Evolutionary conservation across 2,329 filamentous ascomycete species (phyloP), one percentile per base, ranked within the genome.

Genomic region (Cadophora sp.): DNA sequence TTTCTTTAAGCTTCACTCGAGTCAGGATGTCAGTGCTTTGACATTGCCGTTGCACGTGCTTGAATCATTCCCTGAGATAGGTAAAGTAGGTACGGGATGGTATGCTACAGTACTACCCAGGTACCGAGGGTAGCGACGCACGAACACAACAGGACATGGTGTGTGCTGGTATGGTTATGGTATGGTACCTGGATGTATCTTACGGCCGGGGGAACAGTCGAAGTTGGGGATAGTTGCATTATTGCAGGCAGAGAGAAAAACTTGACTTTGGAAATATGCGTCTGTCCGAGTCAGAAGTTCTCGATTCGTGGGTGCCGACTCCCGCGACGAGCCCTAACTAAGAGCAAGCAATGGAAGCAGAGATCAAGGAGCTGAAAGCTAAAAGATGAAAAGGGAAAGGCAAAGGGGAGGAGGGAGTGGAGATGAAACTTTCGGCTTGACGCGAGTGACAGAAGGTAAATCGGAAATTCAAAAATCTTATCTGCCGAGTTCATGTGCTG

Each of bases 181-280:
- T 30, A 30, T 22, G 11, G 53, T 58, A 39, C 53, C 53, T 58
- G 27, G 27, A 4, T 30, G 27, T 33, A 7, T 58, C n/a, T 11
- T 16, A 58, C n/a, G 20, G 53, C 36, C 53, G 53, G 53, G 53
- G 33, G 20, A 58, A 41, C 22, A 24, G 53, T 58, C 33, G 53
- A 58, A 41, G 33, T 39, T 58, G 36, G 33, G 36, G 36, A 41
- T 41, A 41, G 33, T 43, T 58, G 20, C 36, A 58, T 16, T 11
- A 9, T 39, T 39, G 36, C 8, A 13, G 36, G 11, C n/a, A n/a
- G n/a, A n/a, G n/a, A n/a, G 36, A 39, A 8, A 39, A 39, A 39
- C 36, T 39, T 39, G 36, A 39, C 36, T 39, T 39, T 13, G 6
- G 6, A 39, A 8, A 8, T 9, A 13, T 9, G 36, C 11, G n/a